Conservation (phyloP, 148 eudicot genomes). For the Rhododendron ovatum region DNA sequence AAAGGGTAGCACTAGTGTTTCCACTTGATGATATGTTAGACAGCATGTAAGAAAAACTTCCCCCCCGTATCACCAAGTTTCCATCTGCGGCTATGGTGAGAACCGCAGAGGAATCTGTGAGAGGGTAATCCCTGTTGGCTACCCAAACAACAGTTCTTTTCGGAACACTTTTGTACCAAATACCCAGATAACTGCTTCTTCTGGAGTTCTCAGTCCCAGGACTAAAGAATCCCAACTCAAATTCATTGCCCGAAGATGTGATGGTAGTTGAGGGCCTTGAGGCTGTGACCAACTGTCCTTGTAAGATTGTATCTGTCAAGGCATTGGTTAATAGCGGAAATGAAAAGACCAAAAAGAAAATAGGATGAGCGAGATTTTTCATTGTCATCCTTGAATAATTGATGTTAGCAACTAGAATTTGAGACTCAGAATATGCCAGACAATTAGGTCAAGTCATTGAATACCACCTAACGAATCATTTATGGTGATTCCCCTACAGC, state of each 20-base stretch:
- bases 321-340: neutral
- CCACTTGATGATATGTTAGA: neutral
- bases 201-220: neutral
- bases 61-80: constrained; percentile 16
- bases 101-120: neutral
- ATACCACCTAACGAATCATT: too few relatives aligned
- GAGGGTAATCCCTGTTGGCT: constrained; percentile 21
- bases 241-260: neutral
- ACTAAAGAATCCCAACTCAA: neutral
- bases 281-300: neutral
- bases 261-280: neutral
- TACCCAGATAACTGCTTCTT: constrained; percentile 18
- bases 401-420: neutral
- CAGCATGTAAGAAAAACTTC: neutral
- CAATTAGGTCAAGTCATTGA: too few relatives aligned
- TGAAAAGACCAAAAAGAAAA: neutral
- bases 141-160: neutral
- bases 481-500: too few relatives aligned
- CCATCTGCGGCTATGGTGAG: constrained; percentile 14
- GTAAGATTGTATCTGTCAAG: neutral
- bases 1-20: too few relatives aligned
- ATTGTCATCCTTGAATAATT: neutral
- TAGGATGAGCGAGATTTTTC: neutral
- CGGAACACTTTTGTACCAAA: neutral
- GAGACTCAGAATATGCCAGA: neutral